phyloP scores from a whole-genome alignment of 2,329 filamentous ascomycete species.

The Sarocladium oryzae region DNA sequence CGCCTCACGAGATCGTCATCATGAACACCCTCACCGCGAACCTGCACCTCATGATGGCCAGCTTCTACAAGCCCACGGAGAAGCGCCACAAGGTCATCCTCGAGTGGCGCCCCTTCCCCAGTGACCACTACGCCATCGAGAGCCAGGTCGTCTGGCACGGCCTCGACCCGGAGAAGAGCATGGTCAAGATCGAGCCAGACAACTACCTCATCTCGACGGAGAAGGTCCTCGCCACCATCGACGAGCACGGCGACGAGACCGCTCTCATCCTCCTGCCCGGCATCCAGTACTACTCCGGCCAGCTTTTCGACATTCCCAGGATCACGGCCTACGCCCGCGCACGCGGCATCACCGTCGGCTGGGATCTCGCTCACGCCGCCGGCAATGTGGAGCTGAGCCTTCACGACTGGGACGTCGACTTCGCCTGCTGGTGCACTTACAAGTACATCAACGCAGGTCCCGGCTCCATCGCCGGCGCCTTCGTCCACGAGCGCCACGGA shows the following conservation, averaged over 20 bases:
- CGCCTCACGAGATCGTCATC: slow-evolving; percentile 67
- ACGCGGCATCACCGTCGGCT: slow-evolving; percentile 68
- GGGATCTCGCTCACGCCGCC: slow-evolving; percentile 82
- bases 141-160: slow-evolving; percentile 72
- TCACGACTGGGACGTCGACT: slow-evolving; percentile 88
- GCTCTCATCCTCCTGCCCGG: slow-evolving; percentile 77
- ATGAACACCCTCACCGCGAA: slow-evolving; percentile 87
- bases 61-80: slow-evolving; percentile 69
- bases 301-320: slow-evolving; percentile 72
- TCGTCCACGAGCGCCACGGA: slow-evolving; percentile 72
- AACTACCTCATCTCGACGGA: slow-evolving; percentile 60
- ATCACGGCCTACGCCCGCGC: slow-evolving; percentile 74
- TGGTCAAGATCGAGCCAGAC: slow-evolving; percentile 65
- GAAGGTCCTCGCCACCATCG: slow-evolving; percentile 66
- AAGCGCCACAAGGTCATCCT: slow-evolving; percentile 70
- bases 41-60: slow-evolving; percentile 74
- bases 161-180: slow-evolving; percentile 57
- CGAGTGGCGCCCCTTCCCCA: slow-evolving; percentile 88
- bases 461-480: slow-evolving; percentile 71
- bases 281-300: slow-evolving; percentile 88
- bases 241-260: slow-evolving; percentile 63
- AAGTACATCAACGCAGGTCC: slow-evolving; percentile 89
- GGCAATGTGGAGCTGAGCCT: slow-evolving; percentile 75
- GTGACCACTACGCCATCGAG: slow-evolving; percentile 78
- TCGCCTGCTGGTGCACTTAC: slow-evolving; percentile 90